A percentile compares a stretch with the other conserved stretches of the same genome.
phyloP scores from a whole-genome alignment of 2,329 filamentous ascomycete genomes.

The Calonectria ilicicola region DNA sequence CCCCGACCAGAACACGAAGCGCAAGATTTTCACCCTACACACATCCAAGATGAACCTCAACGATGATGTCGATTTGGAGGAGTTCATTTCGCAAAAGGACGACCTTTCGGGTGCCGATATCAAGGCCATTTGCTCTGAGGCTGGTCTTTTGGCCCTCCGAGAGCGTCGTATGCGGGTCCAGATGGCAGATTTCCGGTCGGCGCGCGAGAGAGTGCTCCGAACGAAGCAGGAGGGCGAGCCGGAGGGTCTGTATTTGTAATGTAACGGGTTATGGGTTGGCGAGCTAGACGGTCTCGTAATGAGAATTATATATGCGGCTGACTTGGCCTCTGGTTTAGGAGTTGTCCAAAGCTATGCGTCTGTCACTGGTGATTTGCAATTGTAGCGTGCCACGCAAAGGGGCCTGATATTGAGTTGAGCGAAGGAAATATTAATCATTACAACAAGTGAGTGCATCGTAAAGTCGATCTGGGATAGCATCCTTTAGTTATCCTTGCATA shows the following conservation, averaged over 20 bases:
- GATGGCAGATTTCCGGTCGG: slow-evolving; percentile 97
- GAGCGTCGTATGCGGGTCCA: slow-evolving; percentile 98
- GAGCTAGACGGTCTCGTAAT: slow-evolving; percentile 39
- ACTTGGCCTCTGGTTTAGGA: background rate
- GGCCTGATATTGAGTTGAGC: background rate
- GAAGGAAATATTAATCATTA: background rate
- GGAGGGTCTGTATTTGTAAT: slow-evolving; percentile 97
- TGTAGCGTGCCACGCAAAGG: background rate
- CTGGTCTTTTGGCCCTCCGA: slow-evolving; percentile 91
- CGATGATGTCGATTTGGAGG: slow-evolving; percentile 96
- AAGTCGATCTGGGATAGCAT: background rate
- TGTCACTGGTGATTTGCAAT: background rate
- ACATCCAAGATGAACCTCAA: slow-evolving; percentile 98
- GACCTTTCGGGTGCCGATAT: slow-evolving; percentile 97
- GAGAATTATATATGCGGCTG: slow-evolving; percentile 33
- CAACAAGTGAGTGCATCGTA: background rate
- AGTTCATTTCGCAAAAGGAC: slow-evolving; percentile 99
- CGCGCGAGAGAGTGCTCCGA: slow-evolving; percentile 93
- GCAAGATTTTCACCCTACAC: slow-evolving; percentile 98
- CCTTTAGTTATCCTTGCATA: background rate
- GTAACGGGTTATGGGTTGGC: slow-evolving; percentile 37
- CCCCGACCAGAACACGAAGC: slow-evolving; percentile 84
- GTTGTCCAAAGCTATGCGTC: background rate
- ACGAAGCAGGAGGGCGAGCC: slow-evolving; percentile 99
- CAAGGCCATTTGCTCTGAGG: slow-evolving; percentile 98